Percentiles rank a stretch among this genome's conserved stretches.
These are phyloP conservation scores for Plasmodiophora brassicae DNA, from an alignment of 208 protist species.

Conservation along the genomic window DNA sequence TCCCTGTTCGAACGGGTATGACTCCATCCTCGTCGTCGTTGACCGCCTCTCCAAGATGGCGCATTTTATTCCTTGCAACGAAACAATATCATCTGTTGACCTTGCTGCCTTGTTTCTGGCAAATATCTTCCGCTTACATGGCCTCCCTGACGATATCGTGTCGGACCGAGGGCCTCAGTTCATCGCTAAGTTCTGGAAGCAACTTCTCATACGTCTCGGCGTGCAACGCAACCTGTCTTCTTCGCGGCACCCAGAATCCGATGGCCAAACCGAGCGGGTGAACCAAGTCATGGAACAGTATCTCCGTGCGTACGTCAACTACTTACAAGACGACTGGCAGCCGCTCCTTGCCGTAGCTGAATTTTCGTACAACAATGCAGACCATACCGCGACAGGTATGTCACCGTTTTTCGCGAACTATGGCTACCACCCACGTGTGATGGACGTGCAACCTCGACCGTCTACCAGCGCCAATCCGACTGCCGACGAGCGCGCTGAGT, in stretches of 20 bases:
- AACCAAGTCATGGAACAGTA: neutral
- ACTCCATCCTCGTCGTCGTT: neutral
- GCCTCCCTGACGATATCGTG: neutral
- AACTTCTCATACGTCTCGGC: neutral
- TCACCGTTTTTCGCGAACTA: neutral
- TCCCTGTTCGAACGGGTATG: neutral
- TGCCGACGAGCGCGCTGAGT: neutral
- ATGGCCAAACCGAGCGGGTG: neutral
- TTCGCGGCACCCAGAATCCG: conserved; percentile 5
- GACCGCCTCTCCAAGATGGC: neutral
- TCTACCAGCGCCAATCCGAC: neutral
- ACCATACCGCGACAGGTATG: neutral
- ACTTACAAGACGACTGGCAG: neutral
- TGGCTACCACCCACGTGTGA: neutral
- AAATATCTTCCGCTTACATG: neutral
- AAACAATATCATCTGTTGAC: too few relatives aligned
- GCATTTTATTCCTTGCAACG: neutral
- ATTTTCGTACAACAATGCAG: conserved; percentile 5
- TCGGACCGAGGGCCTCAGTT: neutral
- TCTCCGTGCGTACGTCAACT: neutral
- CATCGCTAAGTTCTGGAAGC: neutral
- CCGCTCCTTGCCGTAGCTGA: neutral
- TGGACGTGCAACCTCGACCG: neutral
- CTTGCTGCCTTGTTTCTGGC: neutral
- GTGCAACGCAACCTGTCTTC: neutral